Conservation (phyloP, 2,329 filamentous ascomycete species). For the Catunica adiposa region DNA sequence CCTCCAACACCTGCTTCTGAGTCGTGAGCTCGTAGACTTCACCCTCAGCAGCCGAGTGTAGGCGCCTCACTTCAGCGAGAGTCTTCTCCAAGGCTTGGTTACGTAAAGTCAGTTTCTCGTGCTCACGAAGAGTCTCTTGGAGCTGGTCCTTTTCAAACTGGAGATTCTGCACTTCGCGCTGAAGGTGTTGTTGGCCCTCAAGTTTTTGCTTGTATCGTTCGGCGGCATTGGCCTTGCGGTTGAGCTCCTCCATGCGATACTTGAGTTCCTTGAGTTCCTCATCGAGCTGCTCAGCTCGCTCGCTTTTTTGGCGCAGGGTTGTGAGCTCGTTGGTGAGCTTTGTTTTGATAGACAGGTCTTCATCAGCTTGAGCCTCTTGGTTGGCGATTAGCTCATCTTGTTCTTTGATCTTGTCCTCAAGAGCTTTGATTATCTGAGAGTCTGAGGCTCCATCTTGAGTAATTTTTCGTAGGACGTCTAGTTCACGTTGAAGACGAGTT, state of each 20-base stretch:
- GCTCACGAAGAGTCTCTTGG: constrained; percentile 28
- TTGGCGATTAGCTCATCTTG: constrained; percentile 55
- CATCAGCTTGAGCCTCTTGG: constrained; percentile 49
- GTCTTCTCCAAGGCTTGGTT: constrained; percentile 23
- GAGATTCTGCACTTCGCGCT: constrained; percentile 38
- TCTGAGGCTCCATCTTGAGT: constrained; percentile 35
- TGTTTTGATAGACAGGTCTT: constrained; percentile 29
- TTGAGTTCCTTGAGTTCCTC: constrained; percentile 45
- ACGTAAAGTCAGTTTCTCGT: constrained; percentile 23
- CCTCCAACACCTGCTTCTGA: constrained; percentile 30
- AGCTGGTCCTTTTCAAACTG: constrained; percentile 38
- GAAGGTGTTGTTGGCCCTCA: constrained; percentile 35
- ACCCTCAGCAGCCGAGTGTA: constrained; percentile 13
- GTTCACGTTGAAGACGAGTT: constrained; percentile 38
- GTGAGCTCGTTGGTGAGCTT: constrained; percentile 33
- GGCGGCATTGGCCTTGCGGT: constrained; percentile 45
- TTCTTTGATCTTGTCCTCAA: constrained; percentile 43
- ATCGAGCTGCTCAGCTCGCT: constrained; percentile 34
- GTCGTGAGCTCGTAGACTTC: constrained; percentile 20
- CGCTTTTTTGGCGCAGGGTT: constrained; percentile 29
- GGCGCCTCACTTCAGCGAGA: constrained; percentile 21
- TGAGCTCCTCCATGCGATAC: constrained; percentile 39
- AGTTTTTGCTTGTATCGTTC: constrained; percentile 48
- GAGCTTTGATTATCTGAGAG: constrained; percentile 33
- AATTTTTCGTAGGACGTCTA: constrained; percentile 33